Conservation (phyloP, 306 rosid genomes). For the Acacia acuminata region DNA sequence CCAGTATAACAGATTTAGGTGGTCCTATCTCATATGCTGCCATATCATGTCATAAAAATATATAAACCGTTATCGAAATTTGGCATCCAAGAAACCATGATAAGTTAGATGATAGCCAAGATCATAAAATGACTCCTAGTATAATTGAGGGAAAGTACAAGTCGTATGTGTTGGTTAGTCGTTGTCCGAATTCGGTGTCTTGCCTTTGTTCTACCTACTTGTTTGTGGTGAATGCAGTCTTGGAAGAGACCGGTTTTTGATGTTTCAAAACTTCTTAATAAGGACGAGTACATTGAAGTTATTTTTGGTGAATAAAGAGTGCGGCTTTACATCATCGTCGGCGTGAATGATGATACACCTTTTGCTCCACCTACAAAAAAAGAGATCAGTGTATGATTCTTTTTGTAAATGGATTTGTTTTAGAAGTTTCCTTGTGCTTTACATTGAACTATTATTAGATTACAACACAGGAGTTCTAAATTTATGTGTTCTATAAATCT, state of each 20-base stretch:
- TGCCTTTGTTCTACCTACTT: conserved; percentile 19
- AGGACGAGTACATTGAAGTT: conserved; percentile 76
- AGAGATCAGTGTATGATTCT: conserved; percentile 87
- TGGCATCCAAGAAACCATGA: background rate
- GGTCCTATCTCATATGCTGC: background rate
- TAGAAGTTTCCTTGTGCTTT: background rate
- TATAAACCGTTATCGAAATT: background rate
- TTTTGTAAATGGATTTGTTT: conserved; percentile 12
- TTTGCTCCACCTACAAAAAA: conserved; percentile 97
- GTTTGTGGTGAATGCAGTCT: conserved; percentile 58
- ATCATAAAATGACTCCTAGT: background rate
- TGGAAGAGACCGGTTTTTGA: conserved; percentile 99
- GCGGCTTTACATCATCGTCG: conserved; percentile 88
- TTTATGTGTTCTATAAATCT: background rate
- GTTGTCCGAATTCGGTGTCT: conserved; percentile 9
- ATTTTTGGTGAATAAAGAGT: conserved; percentile 95
- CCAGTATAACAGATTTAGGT: conserved; percentile 13
- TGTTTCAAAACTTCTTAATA: conserved; percentile 65
- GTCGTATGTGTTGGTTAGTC: conserved; percentile 12
- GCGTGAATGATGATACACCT: conserved; percentile 85
- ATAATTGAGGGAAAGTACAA: conserved; percentile 13
- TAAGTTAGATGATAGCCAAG: background rate
- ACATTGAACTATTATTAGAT: conserved; percentile 7
- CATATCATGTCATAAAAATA: background rate
- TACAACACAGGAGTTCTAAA: background rate